phyloP scores from a whole-genome alignment of 2,329 filamentous ascomycete species.

The Botryosphaeria dothidea region DNA sequence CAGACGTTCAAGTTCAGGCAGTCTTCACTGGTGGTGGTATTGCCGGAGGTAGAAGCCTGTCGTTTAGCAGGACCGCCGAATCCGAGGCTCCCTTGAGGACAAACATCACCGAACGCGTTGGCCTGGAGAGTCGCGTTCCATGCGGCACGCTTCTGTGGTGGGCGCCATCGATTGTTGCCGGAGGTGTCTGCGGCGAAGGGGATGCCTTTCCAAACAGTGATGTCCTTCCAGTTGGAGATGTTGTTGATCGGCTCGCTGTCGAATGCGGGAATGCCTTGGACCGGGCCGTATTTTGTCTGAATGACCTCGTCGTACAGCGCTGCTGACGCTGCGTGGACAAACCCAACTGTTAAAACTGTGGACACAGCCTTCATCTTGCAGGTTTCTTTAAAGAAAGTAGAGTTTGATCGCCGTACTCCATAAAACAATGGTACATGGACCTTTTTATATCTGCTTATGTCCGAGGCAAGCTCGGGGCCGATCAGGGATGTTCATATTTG shows the following conservation, averaged over 20 bases:
- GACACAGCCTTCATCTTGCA: background rate
- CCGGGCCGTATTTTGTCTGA: constrained; percentile 12
- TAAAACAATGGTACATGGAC: too few relatives aligned
- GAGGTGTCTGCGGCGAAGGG: constrained; percentile 21
- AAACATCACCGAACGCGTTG: constrained; percentile 14
- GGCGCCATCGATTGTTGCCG: constrained; percentile 12
- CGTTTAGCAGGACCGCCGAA: constrained; percentile 11
- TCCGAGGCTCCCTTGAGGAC: background rate
- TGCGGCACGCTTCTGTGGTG: background rate
- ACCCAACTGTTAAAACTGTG: background rate
- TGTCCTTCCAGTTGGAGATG: constrained; percentile 1
- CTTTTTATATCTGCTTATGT: background rate
- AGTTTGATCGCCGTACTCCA: background rate
- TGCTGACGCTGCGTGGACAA: background rate
- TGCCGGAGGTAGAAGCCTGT: background rate
- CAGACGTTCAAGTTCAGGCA: constrained; percentile 50
- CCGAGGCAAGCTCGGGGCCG: background rate
- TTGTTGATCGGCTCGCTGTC: background rate
- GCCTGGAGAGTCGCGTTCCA: constrained; percentile 18
- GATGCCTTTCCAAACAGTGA: constrained; percentile 14
- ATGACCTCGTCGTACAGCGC: constrained; percentile 22
- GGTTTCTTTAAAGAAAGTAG: background rate
- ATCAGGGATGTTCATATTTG: background rate
- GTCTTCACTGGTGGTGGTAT: constrained; percentile 40
- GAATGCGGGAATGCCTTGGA: background rate